phyloP scores from a whole-genome alignment of 768 basidiomycete genomes.

The Pholiota conissans region DNA sequence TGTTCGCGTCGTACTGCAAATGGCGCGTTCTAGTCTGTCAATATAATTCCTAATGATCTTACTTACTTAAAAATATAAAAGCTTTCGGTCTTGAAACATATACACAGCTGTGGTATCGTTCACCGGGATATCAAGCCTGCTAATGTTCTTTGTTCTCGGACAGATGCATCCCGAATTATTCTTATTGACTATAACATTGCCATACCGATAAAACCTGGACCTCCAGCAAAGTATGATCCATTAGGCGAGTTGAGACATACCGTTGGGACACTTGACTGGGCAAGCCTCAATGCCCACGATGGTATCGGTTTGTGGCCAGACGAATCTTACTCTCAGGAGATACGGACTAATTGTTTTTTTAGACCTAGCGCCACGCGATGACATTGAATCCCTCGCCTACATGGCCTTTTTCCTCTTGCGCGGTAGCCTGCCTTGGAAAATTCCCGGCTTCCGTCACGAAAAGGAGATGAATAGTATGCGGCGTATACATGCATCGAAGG shows the following conservation, averaged over 20 bases:
- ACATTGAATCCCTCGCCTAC: conserved; percentile 57
- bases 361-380: conserved; percentile 42
- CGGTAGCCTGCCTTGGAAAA: conserved; percentile 33
- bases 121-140: conserved; percentile 38
- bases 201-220: conserved; percentile 14
- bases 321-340: no score
- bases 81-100: conserved; percentile 28
- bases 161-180: conserved; percentile 23
- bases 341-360: conserved; percentile 5
- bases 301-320: conserved; percentile 24
- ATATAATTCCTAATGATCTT: neutral
- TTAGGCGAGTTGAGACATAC: conserved; percentile 11
- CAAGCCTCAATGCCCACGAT: conserved; percentile 32
- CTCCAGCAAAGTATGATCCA: conserved; percentile 21
- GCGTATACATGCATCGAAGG: conserved; percentile 16
- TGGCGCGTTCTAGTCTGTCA: conserved; percentile 16
- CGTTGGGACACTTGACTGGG: conserved; percentile 30
- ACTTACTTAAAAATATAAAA: neutral
- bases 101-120: conserved; percentile 30
- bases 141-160: conserved; percentile 29
- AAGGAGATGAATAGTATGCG: conserved; percentile 10
- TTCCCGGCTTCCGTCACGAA: conserved; percentile 10
- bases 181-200: conserved; percentile 34
- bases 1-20: conserved; percentile 21
- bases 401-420: conserved; percentile 57